Percentiles rank a stretch among this genome's conserved stretches.
Conservation (phyloP, 1,139 yeast genomes). For the Kodamaea arcana region DNA sequence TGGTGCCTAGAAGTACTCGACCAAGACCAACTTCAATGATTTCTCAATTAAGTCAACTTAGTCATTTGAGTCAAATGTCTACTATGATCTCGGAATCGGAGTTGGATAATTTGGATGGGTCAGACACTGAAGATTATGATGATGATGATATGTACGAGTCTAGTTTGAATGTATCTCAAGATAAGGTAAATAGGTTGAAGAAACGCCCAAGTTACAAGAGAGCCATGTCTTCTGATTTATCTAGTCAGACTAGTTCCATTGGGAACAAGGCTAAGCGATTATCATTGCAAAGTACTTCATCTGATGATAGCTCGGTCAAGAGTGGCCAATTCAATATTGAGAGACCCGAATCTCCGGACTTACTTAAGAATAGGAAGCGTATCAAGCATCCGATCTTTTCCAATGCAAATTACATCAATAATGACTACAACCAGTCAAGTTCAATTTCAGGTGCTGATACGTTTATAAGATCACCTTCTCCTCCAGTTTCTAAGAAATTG, state of each 20-base stretch:
- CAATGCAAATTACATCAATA: conserved; percentile 2
- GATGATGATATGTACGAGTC: conserved; percentile 35
- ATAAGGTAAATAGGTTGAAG: conserved; percentile 8
- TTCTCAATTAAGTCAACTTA: conserved; percentile 53
- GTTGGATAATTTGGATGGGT: conserved; percentile 38
- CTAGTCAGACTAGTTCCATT: conserved; percentile 33
- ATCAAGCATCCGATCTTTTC: conserved; percentile 11
- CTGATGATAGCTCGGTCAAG: conserved; percentile 30
- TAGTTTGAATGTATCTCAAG: conserved; percentile 28
- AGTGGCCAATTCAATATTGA: conserved; percentile 13
- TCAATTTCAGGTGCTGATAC: conserved; percentile 6
- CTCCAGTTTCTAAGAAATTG: conserved; percentile 30
- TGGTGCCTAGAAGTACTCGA: conserved; percentile 15
- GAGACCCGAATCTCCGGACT: conserved; percentile 20
- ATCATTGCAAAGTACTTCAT: conserved; percentile 34
- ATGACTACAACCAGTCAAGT: conserved; percentile 1
- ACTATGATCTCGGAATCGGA: conserved; percentile 48
- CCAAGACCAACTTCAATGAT: conserved; percentile 64
- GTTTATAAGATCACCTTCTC: conserved; percentile 28
- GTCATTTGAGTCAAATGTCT: conserved; percentile 55
- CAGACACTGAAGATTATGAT: conserved; percentile 43
- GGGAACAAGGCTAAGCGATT: conserved; percentile 22
- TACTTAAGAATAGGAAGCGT: conserved; percentile 14
- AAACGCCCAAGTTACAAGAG: conserved; percentile 35
- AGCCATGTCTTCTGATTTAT: conserved; percentile 35